These are phyloP conservation scores for Nemania sp. DNA, from an alignment of 2,329 filamentous ascomycete species.

Conservation along the genomic window DNA sequence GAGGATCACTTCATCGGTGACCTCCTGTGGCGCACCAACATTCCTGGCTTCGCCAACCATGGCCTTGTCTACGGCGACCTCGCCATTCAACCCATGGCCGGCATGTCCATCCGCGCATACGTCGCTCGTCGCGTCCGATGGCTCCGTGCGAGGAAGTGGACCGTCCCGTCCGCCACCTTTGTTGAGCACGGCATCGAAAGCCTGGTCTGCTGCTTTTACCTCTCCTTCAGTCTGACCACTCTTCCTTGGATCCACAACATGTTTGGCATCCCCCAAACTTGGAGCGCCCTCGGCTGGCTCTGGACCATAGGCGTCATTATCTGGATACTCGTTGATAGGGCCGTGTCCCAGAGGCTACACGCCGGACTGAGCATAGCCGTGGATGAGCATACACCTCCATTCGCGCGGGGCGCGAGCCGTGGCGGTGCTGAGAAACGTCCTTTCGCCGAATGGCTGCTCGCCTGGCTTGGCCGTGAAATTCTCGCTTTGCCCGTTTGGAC, in stretches of 20 bases:
- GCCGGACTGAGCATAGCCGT: slow-evolving; percentile 70
- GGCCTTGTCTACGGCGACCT: slow-evolving; percentile 82
- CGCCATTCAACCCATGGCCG: slow-evolving; percentile 84
- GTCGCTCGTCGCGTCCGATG: slow-evolving; percentile 81
- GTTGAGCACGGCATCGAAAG: slow-evolving; percentile 93
- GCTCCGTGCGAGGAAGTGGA: slow-evolving; percentile 93
- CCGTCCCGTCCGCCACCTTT: slow-evolving; percentile 82
- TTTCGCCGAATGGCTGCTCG: slow-evolving; percentile 72
- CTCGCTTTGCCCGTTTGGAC: slow-evolving; percentile 88
- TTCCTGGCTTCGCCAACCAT: slow-evolving; percentile 74
- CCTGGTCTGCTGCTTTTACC: slow-evolving; percentile 79
- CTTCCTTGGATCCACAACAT: slow-evolving; percentile 63
- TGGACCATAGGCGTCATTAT: slow-evolving; percentile 67
- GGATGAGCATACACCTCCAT: slow-evolving; percentile 73
- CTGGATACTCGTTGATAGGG: slow-evolving; percentile 79
- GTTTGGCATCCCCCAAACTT: slow-evolving; percentile 64
- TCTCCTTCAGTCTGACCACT: slow-evolving; percentile 77
- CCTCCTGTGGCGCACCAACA: slow-evolving; percentile 74
- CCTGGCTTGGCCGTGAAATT: slow-evolving; percentile 83
- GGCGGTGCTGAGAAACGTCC: slow-evolving; percentile 53
- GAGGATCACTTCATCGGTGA: slow-evolving; percentile 97
- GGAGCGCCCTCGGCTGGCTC: slow-evolving; percentile 64
- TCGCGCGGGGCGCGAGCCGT: slow-evolving; percentile 58
- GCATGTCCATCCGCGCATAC: slow-evolving; percentile 78
- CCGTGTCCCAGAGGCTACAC: slow-evolving; percentile 74